Conservation (phyloP, 2,329 filamentous ascomycete species). For the Aspergillus sp. region DNA sequence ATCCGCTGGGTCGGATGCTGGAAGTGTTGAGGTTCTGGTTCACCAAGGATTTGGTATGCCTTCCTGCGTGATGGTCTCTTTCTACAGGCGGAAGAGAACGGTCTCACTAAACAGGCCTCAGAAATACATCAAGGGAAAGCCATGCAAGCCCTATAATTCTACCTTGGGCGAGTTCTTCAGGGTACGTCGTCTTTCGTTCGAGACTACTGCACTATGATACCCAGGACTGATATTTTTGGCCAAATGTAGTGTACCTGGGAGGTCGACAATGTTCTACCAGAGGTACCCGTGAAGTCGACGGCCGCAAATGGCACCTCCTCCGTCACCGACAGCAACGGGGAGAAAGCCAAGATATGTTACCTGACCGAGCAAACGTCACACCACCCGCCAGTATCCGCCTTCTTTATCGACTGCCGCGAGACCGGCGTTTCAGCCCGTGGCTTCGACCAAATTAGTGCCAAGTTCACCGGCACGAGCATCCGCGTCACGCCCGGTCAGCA, state of each 20-base stretch:
- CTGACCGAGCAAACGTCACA: constrained; percentile 97
- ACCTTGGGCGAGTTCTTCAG: constrained; percentile 96
- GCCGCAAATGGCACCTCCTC: constrained; percentile 35
- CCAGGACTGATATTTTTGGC: background rate
- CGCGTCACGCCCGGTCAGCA: constrained; percentile 88
- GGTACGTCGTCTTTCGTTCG: constrained; percentile 51
- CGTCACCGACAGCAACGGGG: constrained; percentile 34
- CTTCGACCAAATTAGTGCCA: constrained; percentile 94
- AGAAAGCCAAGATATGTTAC: constrained; percentile 78
- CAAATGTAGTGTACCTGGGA: constrained; percentile 83
- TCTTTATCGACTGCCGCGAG: constrained; percentile 88
- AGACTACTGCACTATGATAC: background rate
- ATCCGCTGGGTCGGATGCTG: constrained; percentile 89
- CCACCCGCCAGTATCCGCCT: constrained; percentile 95
- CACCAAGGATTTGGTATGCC: constrained; percentile 79
- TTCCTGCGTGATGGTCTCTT: constrained; percentile 1
- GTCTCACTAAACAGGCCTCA: constrained; percentile 31
- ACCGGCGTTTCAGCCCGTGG: constrained; percentile 84
- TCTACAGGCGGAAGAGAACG: background rate
- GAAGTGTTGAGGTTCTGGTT: constrained; percentile 97
- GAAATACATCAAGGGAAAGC: constrained; percentile 98
- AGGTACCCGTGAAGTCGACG: constrained; percentile 48
- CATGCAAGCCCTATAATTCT: constrained; percentile 98
- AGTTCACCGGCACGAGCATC: constrained; percentile 94
- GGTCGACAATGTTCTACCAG: constrained; percentile 73